phyloP scores from a whole-genome alignment of 2,329 filamentous ascomycete species.

The Lachnellula arida region DNA sequence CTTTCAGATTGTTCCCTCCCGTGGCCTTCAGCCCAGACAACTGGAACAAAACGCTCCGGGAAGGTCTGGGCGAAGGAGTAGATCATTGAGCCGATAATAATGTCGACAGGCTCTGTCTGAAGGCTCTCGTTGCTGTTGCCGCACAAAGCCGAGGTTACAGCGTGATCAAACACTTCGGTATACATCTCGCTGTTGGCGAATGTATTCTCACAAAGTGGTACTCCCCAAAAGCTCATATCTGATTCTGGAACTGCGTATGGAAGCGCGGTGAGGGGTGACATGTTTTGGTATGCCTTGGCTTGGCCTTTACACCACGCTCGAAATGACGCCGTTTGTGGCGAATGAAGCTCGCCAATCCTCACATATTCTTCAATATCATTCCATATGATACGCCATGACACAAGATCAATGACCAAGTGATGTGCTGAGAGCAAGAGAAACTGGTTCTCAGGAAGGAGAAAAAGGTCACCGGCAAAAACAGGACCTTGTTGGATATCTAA shows the following conservation, averaged over 20 bases:
- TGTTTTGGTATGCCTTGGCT: not conserved
- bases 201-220: not conserved
- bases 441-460: not conserved
- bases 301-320: not conserved
- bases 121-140: constrained; percentile 28
- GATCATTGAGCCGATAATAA: constrained; percentile 34
- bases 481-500: constrained; percentile 3
- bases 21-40: constrained; percentile 38
- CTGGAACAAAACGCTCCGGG: constrained; percentile 29
- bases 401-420: constrained; percentile 29
- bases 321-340: constrained; percentile 38
- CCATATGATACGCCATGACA: constrained; percentile 34
- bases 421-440: not conserved
- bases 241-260: not conserved
- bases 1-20: constrained; percentile 36
- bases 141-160: constrained; percentile 9
- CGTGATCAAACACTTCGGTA: not conserved
- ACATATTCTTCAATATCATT: constrained; percentile 34
- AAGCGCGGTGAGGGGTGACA: not conserved
- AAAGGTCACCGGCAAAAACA: constrained; percentile 10
- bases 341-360: constrained; percentile 28
- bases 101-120: constrained; percentile 34
- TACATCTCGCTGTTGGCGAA: not conserved
- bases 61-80: constrained; percentile 35
- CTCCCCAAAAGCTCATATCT: not conserved